These are phyloP conservation scores for Dionaea muscipula DNA, from an alignment of 179 eudicot genomes.

Conservation along the genomic window DNA sequence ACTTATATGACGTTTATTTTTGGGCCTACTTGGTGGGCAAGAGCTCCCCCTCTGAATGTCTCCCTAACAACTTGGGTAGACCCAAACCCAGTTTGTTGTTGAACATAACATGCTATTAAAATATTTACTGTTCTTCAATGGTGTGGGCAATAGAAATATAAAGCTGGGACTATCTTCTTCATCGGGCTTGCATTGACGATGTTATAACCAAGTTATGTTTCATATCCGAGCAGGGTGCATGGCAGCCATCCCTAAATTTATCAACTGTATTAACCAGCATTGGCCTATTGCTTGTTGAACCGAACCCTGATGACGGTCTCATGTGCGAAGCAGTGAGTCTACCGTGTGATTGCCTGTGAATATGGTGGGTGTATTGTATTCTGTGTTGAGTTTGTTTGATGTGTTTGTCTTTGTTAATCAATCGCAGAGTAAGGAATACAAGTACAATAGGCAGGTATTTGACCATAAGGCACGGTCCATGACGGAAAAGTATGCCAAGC, in stretches of 20 bases:
- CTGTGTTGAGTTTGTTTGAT: not conserved
- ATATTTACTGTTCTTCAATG: no score
- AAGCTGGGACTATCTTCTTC: no score
- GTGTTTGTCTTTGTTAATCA: constrained; percentile 1
- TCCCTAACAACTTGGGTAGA: no score
- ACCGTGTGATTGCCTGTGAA: not conserved
- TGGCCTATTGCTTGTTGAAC: constrained; percentile 43
- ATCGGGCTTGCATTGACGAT: no score
- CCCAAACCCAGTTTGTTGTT: no score
- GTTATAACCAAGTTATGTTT: not conserved
- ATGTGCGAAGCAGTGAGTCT: constrained; percentile 51
- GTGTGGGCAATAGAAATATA: no score
- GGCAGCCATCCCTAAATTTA: constrained; percentile 57
- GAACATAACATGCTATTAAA: no score
- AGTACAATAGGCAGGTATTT: constrained; percentile 42
- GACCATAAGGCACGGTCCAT: constrained; percentile 45
- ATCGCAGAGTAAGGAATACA: constrained; percentile 47
- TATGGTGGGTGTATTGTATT: not conserved
- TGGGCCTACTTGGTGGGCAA: no score
- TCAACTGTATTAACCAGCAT: constrained; percentile 51
- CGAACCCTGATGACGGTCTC: constrained; percentile 60
- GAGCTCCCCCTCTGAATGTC: no score
- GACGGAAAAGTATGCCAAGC: constrained; percentile 39
- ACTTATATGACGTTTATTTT: no score
- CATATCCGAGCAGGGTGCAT: constrained; percentile 37